phyloP scores from a whole-genome alignment of 345 rosid species.

The Acer saccharum region DNA sequence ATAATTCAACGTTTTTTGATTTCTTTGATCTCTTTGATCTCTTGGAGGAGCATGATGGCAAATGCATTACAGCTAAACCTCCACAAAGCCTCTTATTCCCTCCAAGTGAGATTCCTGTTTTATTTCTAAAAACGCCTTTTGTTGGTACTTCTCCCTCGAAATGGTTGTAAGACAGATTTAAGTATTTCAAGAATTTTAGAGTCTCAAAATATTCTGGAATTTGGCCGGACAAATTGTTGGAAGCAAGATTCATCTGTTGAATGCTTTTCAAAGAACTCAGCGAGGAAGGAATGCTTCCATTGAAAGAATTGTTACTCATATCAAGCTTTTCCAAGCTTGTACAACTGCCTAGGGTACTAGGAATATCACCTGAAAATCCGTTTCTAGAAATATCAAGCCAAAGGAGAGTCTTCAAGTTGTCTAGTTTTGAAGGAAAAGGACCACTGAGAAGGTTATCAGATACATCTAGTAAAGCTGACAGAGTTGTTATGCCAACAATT shows the following conservation, averaged over 20 bases:
- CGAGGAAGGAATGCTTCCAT: no score
- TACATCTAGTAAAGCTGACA: background rate
- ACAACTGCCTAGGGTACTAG: conserved; percentile 18
- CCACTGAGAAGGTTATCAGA: conserved; percentile 14
- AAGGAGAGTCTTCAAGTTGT: background rate
- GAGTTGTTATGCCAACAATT: no score
- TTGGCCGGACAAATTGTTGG: no score
- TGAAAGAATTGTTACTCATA: no score
- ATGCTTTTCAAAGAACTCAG: no score
- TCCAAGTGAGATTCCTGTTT: background rate
- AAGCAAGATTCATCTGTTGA: no score
- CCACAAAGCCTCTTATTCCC: background rate
- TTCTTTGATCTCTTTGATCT: background rate
- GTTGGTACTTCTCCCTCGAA: background rate
- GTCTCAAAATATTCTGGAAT: no score
- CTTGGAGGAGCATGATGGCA: no score
- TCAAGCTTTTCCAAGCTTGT: background rate
- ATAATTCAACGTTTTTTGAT: background rate
- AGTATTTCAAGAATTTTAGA: no score
- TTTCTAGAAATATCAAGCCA: background rate
- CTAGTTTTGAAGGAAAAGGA: conserved; percentile 2
- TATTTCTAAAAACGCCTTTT: background rate
- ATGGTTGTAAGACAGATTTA: background rate
- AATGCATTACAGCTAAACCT: no score
- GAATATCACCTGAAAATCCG: conserved; percentile 12